phyloP scores from a whole-genome alignment of 305 asterid species.

The Rubia tinctorum region DNA sequence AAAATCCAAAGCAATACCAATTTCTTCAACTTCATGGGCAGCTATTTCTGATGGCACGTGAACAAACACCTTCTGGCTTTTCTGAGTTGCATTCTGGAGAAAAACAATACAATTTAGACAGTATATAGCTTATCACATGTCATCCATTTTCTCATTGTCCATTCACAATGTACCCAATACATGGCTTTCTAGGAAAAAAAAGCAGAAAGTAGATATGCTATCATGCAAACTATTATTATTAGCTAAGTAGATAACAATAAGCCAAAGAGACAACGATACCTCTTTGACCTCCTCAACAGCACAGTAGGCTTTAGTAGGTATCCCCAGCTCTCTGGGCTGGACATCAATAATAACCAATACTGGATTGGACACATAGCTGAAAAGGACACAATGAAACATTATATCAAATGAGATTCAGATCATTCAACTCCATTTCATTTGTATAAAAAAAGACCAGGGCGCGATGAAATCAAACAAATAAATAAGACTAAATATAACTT shows the following conservation, averaged over 20 bases:
- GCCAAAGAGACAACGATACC: slow-evolving; percentile 28
- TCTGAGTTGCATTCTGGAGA: slow-evolving; percentile 93
- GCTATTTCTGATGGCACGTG: slow-evolving; percentile 95
- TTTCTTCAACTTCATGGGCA: slow-evolving; percentile 98
- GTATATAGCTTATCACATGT: background rate
- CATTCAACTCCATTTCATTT: background rate
- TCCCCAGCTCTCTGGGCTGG: slow-evolving; percentile 88
- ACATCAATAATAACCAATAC: slow-evolving; percentile 91
- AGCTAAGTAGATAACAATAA: background rate
- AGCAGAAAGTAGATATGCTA: background rate
- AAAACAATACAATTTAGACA: slow-evolving; percentile 8
- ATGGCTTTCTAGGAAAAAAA: background rate
- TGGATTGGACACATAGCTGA: slow-evolving; percentile 86
- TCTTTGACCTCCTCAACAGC: slow-evolving; percentile 98
- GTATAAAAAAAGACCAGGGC: background rate
- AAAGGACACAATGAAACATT: slow-evolving; percentile 21
- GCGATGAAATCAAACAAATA: background rate
- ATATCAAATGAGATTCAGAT: background rate
- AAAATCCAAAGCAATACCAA: slow-evolving; percentile 41
- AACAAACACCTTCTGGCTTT: slow-evolving; percentile 90
- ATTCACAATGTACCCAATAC: background rate
- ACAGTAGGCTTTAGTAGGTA: slow-evolving; percentile 93
- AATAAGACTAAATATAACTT: background rate
- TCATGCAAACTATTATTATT: background rate
- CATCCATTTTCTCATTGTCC: background rate